Evolutionary conservation across 129 eudicot species (phyloP).

Genomic region (Cynara cardunculus): DNA sequence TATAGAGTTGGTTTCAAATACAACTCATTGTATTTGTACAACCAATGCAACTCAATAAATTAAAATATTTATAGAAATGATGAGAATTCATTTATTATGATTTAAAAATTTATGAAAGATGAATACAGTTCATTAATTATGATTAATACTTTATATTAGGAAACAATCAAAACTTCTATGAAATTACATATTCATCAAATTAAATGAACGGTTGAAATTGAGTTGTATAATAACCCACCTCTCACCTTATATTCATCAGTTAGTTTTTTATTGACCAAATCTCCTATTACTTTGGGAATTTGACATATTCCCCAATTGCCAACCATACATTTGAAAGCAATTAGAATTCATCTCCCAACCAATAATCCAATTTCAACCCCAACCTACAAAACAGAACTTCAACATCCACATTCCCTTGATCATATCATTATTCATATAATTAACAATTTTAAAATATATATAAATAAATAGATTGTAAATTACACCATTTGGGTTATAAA

Average conservation of each 20-base stretch:
- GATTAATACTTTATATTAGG: no score
- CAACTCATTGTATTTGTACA: no score
- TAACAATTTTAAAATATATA: background rate
- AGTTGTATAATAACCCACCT: no score
- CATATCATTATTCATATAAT: background rate
- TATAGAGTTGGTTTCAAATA: no score
- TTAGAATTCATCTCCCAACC: constrained; percentile 21
- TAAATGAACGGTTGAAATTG: no score
- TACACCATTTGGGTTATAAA: constrained; percentile 8
- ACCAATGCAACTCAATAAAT: no score
- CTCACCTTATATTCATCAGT: background rate
- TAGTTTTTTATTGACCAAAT: background rate
- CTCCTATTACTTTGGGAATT: constrained; percentile 1
- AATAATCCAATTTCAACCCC: constrained; percentile 14
- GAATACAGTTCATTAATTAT: no score
- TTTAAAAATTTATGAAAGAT: no score
- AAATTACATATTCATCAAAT: no score
- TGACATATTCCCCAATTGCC: constrained; percentile 6
- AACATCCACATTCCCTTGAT: background rate
- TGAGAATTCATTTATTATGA: no score
- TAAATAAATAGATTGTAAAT: background rate
- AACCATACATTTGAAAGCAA: background rate
- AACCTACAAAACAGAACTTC: constrained; percentile 10
- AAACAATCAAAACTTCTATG: no score
- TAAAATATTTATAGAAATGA: no score